phyloP scores from a whole-genome alignment of 2,329 filamentous ascomycete genomes.

The Dryadomyces quercivorus region DNA sequence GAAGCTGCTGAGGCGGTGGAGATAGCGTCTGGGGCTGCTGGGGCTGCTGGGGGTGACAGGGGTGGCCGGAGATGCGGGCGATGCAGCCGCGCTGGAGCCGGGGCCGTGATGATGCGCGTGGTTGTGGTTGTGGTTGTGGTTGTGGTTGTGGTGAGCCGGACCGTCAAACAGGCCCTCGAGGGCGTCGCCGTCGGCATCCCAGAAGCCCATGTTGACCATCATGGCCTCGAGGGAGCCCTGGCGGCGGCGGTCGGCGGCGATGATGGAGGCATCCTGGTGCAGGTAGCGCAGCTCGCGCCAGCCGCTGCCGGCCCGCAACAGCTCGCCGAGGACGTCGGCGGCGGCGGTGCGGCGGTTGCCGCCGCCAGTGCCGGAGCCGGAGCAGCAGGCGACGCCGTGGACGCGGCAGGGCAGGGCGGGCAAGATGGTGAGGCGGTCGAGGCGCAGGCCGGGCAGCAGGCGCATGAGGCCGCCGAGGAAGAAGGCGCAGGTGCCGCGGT shows the following conservation, averaged over 20 bases:
- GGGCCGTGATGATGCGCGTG: too few relatives aligned
- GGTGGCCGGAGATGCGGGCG: not conserved
- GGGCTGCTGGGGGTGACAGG: not conserved
- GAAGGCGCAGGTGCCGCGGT: constrained; percentile 5
- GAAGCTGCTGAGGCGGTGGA: constrained; percentile 5
- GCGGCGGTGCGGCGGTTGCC: not conserved
- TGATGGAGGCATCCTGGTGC: constrained; percentile 11
- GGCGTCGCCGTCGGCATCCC: constrained; percentile 9
- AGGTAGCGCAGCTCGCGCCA: constrained; percentile 15
- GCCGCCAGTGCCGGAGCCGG: not conserved
- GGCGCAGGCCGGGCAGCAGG: constrained; percentile 10
- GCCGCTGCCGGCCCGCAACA: constrained; percentile 9
- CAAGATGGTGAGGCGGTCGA: constrained; percentile 12
- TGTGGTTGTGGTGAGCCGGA: too few relatives aligned
- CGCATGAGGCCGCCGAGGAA: constrained; percentile 12
- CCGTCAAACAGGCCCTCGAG: constrained; percentile 7
- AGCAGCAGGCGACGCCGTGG: not conserved
- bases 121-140: not conserved
- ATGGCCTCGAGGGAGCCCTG: constrained; percentile 13
- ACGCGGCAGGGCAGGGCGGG: constrained; percentile 10
- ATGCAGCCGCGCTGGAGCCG: not conserved
- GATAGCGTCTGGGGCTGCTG: not conserved
- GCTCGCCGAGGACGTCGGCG: constrained; percentile 11
- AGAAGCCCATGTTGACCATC: constrained; percentile 15
- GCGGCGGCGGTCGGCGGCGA: constrained; percentile 6